phyloP scores from a whole-genome alignment of 352 stramenopile species.

The Pythium vanterpoolii region DNA sequence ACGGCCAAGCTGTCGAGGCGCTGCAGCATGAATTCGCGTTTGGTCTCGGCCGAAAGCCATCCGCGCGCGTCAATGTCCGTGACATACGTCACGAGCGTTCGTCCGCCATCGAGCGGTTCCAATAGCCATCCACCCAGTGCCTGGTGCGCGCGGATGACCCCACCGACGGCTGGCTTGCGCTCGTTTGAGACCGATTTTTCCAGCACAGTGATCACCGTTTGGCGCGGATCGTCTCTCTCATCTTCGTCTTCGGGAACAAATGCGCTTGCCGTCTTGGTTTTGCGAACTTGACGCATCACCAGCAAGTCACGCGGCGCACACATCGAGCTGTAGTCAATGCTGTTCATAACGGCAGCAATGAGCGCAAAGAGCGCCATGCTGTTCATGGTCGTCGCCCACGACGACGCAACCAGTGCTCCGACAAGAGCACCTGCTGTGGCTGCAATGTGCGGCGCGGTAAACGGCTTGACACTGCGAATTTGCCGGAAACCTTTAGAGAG shows the following conservation, averaged over 20 bases:
- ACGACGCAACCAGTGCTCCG: slow-evolving; percentile 36
- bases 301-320: slow-evolving; percentile 62
- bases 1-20: slow-evolving; percentile 62
- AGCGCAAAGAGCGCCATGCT: slow-evolving; percentile 51
- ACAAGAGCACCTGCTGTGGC: slow-evolving; percentile 38
- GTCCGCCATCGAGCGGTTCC: slow-evolving; percentile 56
- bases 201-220: slow-evolving; percentile 52
- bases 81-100: slow-evolving; percentile 68
- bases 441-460: slow-evolving; percentile 46
- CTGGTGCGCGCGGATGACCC: slow-evolving; percentile 52
- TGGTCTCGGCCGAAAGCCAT: slow-evolving; percentile 43
- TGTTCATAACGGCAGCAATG: slow-evolving; percentile 41
- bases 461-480: slow-evolving; percentile 36
- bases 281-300: slow-evolving; percentile 69
- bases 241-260: slow-evolving; percentile 23
- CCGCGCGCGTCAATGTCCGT: slow-evolving; percentile 64
- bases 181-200: slow-evolving; percentile 81
- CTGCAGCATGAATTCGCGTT: slow-evolving; percentile 44
- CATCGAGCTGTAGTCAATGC: slow-evolving; percentile 48
- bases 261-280: slow-evolving; percentile 21
- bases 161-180: slow-evolving; percentile 41
- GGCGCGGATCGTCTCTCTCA: slow-evolving; percentile 45
- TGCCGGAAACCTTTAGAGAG: slow-evolving; percentile 48
- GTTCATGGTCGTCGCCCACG: slow-evolving; percentile 47
- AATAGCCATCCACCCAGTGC: slow-evolving; percentile 78